Percentiles rank a stretch among this genome's conserved stretches.
Conservation (phyloP, 164 flowering plant genomes). For the Stephania cephalantha region DNA sequence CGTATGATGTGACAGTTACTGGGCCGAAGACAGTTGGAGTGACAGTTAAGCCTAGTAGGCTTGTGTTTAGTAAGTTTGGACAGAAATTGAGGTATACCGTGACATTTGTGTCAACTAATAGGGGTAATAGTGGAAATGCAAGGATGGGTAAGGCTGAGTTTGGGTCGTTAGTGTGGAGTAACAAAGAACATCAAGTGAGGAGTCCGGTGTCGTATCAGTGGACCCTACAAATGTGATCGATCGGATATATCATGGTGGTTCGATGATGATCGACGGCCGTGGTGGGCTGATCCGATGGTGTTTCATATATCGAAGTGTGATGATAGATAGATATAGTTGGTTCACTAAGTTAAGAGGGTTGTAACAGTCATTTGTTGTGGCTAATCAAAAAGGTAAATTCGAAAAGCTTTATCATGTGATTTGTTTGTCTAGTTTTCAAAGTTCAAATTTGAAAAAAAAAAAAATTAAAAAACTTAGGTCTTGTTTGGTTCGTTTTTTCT, state of each 20-base stretch:
- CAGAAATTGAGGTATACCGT: slow-evolving; percentile 62
- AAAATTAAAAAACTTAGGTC: neutral
- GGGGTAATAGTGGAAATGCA: neutral
- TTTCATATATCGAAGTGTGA: neutral
- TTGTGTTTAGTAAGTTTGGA: slow-evolving; percentile 51
- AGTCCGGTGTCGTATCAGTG: slow-evolving; percentile 75
- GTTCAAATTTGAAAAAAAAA: no score
- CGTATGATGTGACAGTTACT: slow-evolving; percentile 34
- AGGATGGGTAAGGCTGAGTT: slow-evolving; percentile 26
- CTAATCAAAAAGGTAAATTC: neutral
- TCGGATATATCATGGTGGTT: neutral
- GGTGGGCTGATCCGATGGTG: neutral
- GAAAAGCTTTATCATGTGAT: neutral
- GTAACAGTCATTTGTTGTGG: neutral
- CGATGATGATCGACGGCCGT: neutral
- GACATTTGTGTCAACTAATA: slow-evolving; percentile 42
- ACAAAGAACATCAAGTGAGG: slow-evolving; percentile 41
- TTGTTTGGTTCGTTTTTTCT: no score
- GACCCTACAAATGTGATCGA: slow-evolving; percentile 25
- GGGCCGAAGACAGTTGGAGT: slow-evolving; percentile 44
- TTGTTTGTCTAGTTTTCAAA: neutral
- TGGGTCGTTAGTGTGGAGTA: slow-evolving; percentile 63
- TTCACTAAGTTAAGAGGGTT: neutral
- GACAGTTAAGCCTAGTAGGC: slow-evolving; percentile 50
- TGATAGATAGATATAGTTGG: neutral